Conservation (phyloP, 2,329 filamentous ascomycete genomes). For the Botrytis porri region DNA sequence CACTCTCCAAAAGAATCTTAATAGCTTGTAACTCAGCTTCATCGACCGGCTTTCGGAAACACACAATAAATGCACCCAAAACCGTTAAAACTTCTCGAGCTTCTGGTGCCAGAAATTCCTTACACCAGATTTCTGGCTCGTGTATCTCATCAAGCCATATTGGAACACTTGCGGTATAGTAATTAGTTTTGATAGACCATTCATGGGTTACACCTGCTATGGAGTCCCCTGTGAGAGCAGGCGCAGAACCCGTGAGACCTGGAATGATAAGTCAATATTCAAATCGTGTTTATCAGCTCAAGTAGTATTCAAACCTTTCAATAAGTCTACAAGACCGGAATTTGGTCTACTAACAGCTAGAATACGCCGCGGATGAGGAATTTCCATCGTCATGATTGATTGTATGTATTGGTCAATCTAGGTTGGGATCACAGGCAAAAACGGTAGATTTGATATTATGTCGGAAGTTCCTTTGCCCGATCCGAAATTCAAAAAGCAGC, state of each 20-base stretch:
- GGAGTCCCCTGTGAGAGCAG: conserved; percentile 39
- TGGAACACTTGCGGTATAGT: conserved; percentile 60
- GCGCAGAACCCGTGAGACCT: conserved; percentile 53
- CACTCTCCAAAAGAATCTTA: conserved; percentile 48
- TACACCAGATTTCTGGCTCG: conserved; percentile 46
- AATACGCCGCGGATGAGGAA: conserved; percentile 54
- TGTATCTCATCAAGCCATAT: conserved; percentile 65
- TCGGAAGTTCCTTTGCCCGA: conserved; percentile 13
- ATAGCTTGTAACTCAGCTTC: conserved; percentile 27
- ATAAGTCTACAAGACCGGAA: conserved; percentile 48
- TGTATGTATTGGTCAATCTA: not conserved
- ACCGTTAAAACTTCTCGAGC: conserved; percentile 61
- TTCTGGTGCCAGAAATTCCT: conserved; percentile 57
- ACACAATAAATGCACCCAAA: conserved; percentile 58
- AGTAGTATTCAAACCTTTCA: conserved; percentile 49
- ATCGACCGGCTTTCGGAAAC: conserved; percentile 46
- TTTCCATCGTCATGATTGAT: conserved; percentile 35
- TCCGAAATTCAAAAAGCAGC: not conserved
- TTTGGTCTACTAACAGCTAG: conserved; percentile 49
- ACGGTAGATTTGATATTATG: not conserved
- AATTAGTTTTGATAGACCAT: conserved; percentile 54
- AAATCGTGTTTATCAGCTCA: not conserved
- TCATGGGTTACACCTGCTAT: conserved; percentile 58
- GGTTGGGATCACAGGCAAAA: not conserved
- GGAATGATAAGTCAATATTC: not conserved